Conservation (phyloP, 371 early-diverging fungal species). For the Lichtheimia ornata region DNA sequence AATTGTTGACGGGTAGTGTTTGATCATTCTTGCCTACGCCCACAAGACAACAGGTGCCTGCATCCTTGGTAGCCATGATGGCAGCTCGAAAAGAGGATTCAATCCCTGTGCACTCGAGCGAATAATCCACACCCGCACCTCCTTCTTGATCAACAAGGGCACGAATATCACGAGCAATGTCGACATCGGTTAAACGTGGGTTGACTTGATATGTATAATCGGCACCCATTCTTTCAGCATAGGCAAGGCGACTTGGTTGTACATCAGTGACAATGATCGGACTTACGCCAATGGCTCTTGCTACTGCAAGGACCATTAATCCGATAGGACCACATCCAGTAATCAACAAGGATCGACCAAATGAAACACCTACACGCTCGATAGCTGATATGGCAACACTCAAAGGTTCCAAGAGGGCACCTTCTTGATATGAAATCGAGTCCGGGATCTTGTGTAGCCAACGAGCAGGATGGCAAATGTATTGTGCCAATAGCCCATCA, state of each 20-base stretch:
- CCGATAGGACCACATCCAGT: conserved; percentile 49
- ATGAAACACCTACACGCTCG: conserved; percentile 37
- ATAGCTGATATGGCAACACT: conserved; percentile 46
- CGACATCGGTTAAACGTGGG: conserved; percentile 17
- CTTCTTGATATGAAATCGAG: conserved; percentile 35
- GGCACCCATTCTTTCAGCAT: conserved; percentile 25
- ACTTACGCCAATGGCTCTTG: conserved; percentile 39
- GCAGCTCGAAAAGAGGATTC: conserved; percentile 45
- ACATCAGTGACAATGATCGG: conserved; percentile 46
- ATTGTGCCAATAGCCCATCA: conserved; percentile 43
- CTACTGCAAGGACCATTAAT: conserved; percentile 41
- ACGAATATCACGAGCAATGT: conserved; percentile 40
- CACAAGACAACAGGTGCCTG: conserved; percentile 42
- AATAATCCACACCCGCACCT: conserved; percentile 40
- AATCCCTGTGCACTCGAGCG: conserved; percentile 46
- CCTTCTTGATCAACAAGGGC: conserved; percentile 20
- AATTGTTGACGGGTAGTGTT: conserved; percentile 43
- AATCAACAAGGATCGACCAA: conserved; percentile 41
- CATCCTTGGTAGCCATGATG: conserved; percentile 43
- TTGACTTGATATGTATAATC: conserved; percentile 22
- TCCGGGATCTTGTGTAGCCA: conserved; percentile 50
- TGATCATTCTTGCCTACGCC: conserved; percentile 51
- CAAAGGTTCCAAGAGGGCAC: conserved; percentile 43
- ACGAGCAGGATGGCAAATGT: conserved; percentile 45
- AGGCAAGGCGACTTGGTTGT: conserved; percentile 33